These are phyloP conservation scores for Cynanchum wilfordii DNA, from an alignment of 257 asterid species.

Conservation along the genomic window DNA sequence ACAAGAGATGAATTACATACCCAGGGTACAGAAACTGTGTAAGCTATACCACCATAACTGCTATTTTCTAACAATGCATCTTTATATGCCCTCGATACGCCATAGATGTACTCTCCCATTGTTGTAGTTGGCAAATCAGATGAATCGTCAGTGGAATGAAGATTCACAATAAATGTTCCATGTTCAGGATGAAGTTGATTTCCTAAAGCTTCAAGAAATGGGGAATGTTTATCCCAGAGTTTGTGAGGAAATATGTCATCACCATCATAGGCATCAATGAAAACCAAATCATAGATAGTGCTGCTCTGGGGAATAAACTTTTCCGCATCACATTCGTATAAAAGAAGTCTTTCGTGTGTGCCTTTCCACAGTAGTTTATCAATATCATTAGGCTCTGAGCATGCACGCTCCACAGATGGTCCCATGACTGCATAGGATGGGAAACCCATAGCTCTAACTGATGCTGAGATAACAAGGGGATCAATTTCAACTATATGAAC, in stretches of 20 bases:
- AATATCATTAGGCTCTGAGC: constrained; percentile 31
- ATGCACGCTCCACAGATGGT: constrained; percentile 41
- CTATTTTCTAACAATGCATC: constrained; percentile 39
- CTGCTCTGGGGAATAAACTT: constrained; percentile 49
- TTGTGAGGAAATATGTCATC: constrained; percentile 71
- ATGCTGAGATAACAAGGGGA: constrained; percentile 78
- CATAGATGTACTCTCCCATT: constrained; percentile 47
- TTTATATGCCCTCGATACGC: constrained; percentile 47
- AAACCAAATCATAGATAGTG: constrained; percentile 58
- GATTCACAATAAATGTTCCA: constrained; percentile 81
- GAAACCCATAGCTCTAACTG: constrained; percentile 82
- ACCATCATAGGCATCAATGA: constrained; percentile 82
- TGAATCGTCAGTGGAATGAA: constrained; percentile 37
- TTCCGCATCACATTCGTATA: constrained; percentile 69
- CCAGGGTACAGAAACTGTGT: constrained; percentile 71
- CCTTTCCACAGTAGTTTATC: constrained; percentile 71
- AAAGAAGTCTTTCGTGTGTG: constrained; percentile 57
- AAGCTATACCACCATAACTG: constrained; percentile 41
- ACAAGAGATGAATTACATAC: constrained; percentile 68
- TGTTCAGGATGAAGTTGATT: constrained; percentile 63
- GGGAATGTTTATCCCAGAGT: constrained; percentile 60
- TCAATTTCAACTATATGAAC: constrained; percentile 77
- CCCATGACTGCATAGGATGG: constrained; percentile 62
- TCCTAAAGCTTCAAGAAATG: constrained; percentile 51
- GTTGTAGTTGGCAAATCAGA: constrained; percentile 27